Percentiles rank a stretch among this genome's conserved stretches.
phyloP scores from a whole-genome alignment of 192 early-diverging fungal species.

The Coemansia sp. region DNA sequence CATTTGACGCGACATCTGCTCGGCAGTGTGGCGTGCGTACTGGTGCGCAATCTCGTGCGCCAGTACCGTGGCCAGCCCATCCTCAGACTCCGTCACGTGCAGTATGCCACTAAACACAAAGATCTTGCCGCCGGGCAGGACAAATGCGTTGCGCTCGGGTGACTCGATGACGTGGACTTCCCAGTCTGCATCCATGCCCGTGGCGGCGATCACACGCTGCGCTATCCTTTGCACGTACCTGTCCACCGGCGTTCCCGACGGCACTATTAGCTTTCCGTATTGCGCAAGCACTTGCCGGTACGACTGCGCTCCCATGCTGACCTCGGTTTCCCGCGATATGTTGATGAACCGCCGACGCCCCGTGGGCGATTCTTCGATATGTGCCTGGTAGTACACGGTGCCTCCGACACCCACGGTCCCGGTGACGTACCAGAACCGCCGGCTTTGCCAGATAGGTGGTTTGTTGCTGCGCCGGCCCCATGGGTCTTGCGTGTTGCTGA shows the following conservation, averaged over 20 bases:
- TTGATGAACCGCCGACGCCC: conserved; percentile 54
- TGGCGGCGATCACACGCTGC: conserved; percentile 65
- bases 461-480: conserved; percentile 5
- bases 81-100: conserved; percentile 73
- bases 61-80: conserved; percentile 89
- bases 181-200: conserved; percentile 78
- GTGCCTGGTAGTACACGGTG: conserved; percentile 37
- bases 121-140: conserved; percentile 91
- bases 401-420: conserved; percentile 18
- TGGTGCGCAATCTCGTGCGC: conserved; percentile 96
- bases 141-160: conserved; percentile 88
- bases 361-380: conserved; percentile 49
- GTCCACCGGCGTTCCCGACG: conserved; percentile 62
- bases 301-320: conserved; percentile 64
- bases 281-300: conserved; percentile 69
- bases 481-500: not conserved
- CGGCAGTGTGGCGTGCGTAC: conserved; percentile 85
- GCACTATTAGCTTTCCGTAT: conserved; percentile 69
- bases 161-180: conserved; percentile 87
- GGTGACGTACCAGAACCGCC: conserved; percentile 32
- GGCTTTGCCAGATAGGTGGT: conserved; percentile 19
- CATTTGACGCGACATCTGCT: conserved; percentile 79
- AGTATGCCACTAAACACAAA: conserved; percentile 98
- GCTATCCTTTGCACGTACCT: conserved; percentile 71
- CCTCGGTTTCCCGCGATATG: conserved; percentile 28